phyloP scores from a whole-genome alignment of 2,329 filamentous ascomycete species.

The Aureobasidium sp. region DNA sequence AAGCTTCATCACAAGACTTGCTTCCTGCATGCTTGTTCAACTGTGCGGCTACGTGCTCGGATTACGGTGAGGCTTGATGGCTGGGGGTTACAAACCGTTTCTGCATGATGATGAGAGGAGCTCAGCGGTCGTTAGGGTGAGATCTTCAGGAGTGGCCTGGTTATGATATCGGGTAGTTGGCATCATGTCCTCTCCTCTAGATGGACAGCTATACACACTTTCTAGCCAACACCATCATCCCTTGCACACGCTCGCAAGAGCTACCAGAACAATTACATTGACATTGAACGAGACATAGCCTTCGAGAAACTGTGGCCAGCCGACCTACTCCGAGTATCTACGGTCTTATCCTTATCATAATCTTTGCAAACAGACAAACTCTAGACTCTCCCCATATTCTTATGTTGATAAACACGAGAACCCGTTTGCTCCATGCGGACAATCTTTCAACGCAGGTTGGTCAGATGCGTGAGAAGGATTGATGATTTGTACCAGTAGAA shows the following conservation, averaged over 20 bases:
- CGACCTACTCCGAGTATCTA: too few relatives aligned
- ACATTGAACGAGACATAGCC: neutral
- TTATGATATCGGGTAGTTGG: neutral
- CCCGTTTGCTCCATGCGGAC: neutral
- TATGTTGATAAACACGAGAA: neutral
- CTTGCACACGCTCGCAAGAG: neutral
- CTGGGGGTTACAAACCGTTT: neutral
- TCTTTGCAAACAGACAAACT: neutral
- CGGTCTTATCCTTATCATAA: too few relatives aligned
- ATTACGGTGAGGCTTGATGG: neutral
- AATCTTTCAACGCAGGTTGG: neutral
- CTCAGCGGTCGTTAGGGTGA: neutral
- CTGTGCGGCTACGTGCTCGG: neutral
- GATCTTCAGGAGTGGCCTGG: neutral
- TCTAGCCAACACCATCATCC: neutral
- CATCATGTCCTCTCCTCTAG: neutral
- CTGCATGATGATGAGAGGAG: neutral
- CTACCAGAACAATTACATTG: neutral
- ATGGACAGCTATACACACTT: neutral
- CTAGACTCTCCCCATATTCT: neutral
- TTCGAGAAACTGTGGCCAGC: too few relatives aligned
- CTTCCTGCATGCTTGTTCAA: neutral
- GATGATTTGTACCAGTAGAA: neutral
- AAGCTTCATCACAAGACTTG: neutral
- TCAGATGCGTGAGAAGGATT: neutral